Evolutionary conservation across 2,329 filamentous ascomycete genomes (phyloP).

Genomic region (Nannizzia gypsea): DNA sequence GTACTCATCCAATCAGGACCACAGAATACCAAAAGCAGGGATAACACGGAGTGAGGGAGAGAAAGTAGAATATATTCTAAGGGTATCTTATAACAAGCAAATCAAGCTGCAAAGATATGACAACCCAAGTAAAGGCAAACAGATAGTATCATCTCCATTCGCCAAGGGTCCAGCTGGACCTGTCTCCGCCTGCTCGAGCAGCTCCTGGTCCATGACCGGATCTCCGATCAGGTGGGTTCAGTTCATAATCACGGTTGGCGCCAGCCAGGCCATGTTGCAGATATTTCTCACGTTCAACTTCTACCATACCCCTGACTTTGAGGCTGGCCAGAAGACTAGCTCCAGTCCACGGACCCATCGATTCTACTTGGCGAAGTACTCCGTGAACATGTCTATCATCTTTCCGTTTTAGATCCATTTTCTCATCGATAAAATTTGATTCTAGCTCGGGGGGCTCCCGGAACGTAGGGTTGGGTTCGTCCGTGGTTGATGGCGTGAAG

Average conservation of each 20-base stretch:
- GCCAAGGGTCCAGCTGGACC: slow-evolving; percentile 39
- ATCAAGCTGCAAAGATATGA: background rate
- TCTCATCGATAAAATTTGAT: slow-evolving; percentile 39
- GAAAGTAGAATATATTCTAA: background rate
- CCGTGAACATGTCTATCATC: slow-evolving; percentile 27
- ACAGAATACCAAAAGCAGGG: background rate
- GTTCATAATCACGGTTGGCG: slow-evolving; percentile 34
- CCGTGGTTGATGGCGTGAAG: background rate
- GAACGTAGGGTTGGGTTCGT: background rate
- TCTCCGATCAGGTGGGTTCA: slow-evolving; percentile 27
- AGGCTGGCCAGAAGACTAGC: slow-evolving; percentile 50
- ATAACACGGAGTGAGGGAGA: background rate
- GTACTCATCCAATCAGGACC: background rate
- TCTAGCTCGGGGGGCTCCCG: slow-evolving; percentile 4
- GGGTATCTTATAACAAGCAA: background rate
- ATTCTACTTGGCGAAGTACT: slow-evolving; percentile 42
- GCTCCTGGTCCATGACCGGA: slow-evolving; percentile 23
- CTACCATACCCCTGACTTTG: slow-evolving; percentile 49
- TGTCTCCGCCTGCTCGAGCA: slow-evolving; percentile 29
- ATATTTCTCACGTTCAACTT: slow-evolving; percentile 54
- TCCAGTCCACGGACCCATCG: slow-evolving; percentile 53
- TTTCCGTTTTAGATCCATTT: slow-evolving; percentile 28
- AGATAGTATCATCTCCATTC: slow-evolving; percentile 27
- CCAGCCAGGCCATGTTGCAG: slow-evolving; percentile 39
- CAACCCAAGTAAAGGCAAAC: background rate